Percentiles rank a stretch among this genome's conserved stretches.
These are phyloP conservation scores for Phytophthora syringae DNA, from an alignment of 352 stramenopile species.

Conservation along the genomic window DNA sequence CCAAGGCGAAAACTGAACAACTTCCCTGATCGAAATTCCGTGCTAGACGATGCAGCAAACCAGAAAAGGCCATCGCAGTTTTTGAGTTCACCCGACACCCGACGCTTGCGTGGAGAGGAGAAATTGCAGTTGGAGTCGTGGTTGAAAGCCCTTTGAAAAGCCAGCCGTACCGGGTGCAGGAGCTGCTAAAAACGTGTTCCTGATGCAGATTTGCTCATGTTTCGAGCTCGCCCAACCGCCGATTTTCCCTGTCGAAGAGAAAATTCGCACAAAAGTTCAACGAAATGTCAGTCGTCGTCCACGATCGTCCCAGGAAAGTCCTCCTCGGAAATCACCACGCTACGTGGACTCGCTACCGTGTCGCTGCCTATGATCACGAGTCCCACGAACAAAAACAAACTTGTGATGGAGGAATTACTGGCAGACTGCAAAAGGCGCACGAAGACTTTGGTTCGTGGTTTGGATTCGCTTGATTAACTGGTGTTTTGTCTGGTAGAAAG, in stretches of 20 bases:
- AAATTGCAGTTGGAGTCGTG: slow-evolving; percentile 49
- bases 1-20: slow-evolving; percentile 12
- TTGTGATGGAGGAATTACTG: slow-evolving; percentile 51
- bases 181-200: slow-evolving; percentile 43
- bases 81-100: too few relatives aligned
- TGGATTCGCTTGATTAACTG: too few relatives aligned
- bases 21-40: too few relatives aligned
- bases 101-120: slow-evolving; percentile 22
- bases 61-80: not conserved
- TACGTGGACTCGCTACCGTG: slow-evolving; percentile 18
- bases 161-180: slow-evolving; percentile 52
- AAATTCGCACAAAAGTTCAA: slow-evolving; percentile 1
- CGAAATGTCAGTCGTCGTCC: slow-evolving; percentile 15
- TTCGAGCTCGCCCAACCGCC: slow-evolving; percentile 40
- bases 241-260: slow-evolving; percentile 30
- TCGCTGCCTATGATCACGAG: slow-evolving; percentile 48
- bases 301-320: slow-evolving; percentile 27
- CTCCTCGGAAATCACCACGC: slow-evolving; percentile 20
- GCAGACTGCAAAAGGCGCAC: slow-evolving; percentile 50
- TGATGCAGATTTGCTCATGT: slow-evolving; percentile 63
- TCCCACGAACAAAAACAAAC: slow-evolving; percentile 40
- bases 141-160: slow-evolving; percentile 44
- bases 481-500: slow-evolving; percentile 28
- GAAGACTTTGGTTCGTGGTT: too few relatives aligned
- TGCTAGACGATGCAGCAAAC: too few relatives aligned